Percentiles rank a stretch among this genome's conserved stretches.
Conservation (phyloP, 257 asterid genomes). For the Primulina tabacum region DNA sequence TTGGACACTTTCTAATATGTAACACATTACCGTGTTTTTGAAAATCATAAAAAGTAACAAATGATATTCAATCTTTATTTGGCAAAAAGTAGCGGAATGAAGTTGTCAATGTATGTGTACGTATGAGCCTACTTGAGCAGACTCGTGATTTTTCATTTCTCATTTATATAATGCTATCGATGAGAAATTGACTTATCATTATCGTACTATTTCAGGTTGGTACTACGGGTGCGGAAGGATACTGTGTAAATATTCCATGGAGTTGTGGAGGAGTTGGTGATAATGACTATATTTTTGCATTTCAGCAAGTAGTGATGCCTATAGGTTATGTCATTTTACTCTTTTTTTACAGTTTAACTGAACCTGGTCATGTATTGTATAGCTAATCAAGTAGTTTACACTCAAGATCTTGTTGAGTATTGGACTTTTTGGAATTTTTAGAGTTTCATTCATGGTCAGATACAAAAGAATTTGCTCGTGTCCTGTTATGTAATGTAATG, state of each 20-base stretch:
- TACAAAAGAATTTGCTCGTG: background rate
- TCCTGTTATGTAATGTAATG: conserved; percentile 10
- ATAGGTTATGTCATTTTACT: conserved; percentile 52
- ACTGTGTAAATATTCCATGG: conserved; percentile 96
- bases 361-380: background rate
- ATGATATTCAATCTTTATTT: background rate
- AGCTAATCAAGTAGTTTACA: conserved; percentile 6
- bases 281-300: conserved; percentile 88
- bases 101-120: conserved; percentile 20
- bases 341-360: conserved; percentile 6
- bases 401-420: conserved; percentile 9
- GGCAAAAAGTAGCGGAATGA: conserved; percentile 13
- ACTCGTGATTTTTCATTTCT: conserved; percentile 9
- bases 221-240: conserved; percentile 88
- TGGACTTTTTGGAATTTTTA: conserved; percentile 5
- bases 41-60: background rate
- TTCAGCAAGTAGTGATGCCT: conserved; percentile 89
- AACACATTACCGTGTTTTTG: background rate
- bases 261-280: conserved; percentile 94
- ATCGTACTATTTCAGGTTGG: conserved; percentile 65
- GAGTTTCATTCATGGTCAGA: conserved; percentile 15
- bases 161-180: background rate
- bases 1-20: background rate
- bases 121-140: conserved; percentile 20
- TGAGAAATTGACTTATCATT: conserved; percentile 12